A percentile compares a stretch with the other conserved stretches of the same genome.
Evolutionary conservation across 129 eudicot species (phyloP).

Genomic region (Heracleum sosnowskyi): DNA sequence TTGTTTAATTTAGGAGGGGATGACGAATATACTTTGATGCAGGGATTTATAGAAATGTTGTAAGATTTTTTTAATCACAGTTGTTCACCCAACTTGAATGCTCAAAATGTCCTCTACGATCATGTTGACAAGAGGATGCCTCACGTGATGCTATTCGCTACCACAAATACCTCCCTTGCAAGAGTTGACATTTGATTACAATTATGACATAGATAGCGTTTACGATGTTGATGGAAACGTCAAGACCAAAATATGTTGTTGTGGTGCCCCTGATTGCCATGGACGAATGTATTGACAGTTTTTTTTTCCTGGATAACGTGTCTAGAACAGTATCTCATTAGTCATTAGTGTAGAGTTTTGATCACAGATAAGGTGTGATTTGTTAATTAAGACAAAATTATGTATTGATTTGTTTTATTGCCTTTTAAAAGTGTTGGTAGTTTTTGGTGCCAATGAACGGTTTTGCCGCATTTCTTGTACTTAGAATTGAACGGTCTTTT

Average conservation of each 20-base stretch:
- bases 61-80: slow-evolving; percentile 45
- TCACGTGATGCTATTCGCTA: too few species aligned
- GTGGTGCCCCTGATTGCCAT: slow-evolving; percentile 23
- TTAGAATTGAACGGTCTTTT: too few species aligned
- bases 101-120: slow-evolving; percentile 34
- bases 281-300: slow-evolving; percentile 27
- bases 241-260: slow-evolving; percentile 24
- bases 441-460: too few species aligned
- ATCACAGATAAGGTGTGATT: background rate
- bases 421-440: too few species aligned
- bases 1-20: slow-evolving; percentile 25
- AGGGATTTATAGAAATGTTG: slow-evolving; percentile 22
- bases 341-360: too few species aligned
- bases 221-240: slow-evolving; percentile 29
- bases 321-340: background rate
- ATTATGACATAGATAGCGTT: too few species aligned
- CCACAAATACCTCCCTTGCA: too few species aligned
- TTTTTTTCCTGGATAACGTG: too few species aligned
- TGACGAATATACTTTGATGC: slow-evolving; percentile 35
- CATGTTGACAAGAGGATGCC: slow-evolving; percentile 26
- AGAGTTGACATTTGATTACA: too few species aligned
- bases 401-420: too few species aligned
- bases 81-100: slow-evolving; percentile 38
- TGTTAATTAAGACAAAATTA: background rate
- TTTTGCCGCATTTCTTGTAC: too few species aligned